Evolutionary conservation across 2,329 filamentous ascomycete genomes (phyloP), one percentile per base, ranked within the genome.

Genomic region (Stagonosporopsis cucurbitacearum): DNA sequence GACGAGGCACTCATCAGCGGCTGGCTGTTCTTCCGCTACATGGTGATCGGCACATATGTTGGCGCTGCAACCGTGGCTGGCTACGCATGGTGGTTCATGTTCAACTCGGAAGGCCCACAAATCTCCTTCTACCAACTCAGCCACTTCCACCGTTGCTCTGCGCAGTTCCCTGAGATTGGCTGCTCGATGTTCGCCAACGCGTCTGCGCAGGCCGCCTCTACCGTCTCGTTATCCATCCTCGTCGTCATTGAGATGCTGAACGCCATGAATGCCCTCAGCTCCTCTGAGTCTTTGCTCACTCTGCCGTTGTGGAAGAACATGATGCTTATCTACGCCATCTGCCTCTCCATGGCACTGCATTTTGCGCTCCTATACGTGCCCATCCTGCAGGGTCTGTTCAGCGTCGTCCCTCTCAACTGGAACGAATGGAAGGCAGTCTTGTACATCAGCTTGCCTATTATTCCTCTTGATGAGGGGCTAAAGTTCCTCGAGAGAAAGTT

Each of bases 11-110:
- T 99, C 46, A 94, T 99, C 49, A 88, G 91, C 40, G 92, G 93
- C 57, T 99, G 95, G 95, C 81, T 99, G 35, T 97, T 99, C 81
- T 92, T 98, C 84, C 88, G 95, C 49, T 99, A 99, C 78, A 87
- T 99, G 82, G 88, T 98, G 45, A 95, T 99, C 67, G 95, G 95
- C 59, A 92, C 87, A 8, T 99, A 99, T 63, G 95, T 99, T 55
- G 95, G 95, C 73, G 82, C 92, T 36, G 95, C 95, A 50, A 99
- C 95, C 3, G 96, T 99, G 19, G 92, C 89, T 71, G 95, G 96
- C 41, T 99, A 99, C 73, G 94, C 92, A n/a, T 99, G 95, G 95
- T 99, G 92, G 91, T 99, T 98, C 82, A 93, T 99, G 89, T 96
- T 90, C 82, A 94, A 98, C 80, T 79, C 87, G 8, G 86, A 88